These are phyloP conservation scores for Polygonum aviculare DNA, from an alignment of 148 eudicot genomes.

Conservation along the genomic window DNA sequence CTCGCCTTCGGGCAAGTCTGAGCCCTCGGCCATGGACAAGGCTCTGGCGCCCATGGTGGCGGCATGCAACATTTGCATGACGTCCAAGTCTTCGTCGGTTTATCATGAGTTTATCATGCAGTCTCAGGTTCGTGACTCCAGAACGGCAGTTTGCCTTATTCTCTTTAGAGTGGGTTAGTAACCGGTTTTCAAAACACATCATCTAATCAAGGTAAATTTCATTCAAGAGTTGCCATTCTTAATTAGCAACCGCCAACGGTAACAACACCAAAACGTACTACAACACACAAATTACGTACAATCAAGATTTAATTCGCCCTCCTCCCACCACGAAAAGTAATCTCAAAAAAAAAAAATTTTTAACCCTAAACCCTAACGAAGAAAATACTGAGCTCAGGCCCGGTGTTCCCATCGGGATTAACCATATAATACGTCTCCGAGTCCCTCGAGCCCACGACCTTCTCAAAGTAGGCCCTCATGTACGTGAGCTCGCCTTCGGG, in stretches of 20 bases:
- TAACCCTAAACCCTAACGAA: constrained; percentile 38
- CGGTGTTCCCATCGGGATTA: constrained; percentile 70
- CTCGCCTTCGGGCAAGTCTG: constrained; percentile 48
- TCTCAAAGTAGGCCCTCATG: constrained; percentile 70
- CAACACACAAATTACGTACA: constrained; percentile 5
- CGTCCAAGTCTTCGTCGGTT: constrained; percentile 50
- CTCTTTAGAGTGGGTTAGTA: too few relatives aligned
- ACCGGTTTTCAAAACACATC: not conserved
- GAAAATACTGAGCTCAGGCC: constrained; percentile 85
- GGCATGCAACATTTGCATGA: constrained; percentile 61
- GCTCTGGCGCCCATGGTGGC: constrained; percentile 90
- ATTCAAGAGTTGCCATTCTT: not conserved
- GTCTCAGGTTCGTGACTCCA: too few relatives aligned
- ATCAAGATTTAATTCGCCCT: not conserved
- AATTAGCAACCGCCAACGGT: not conserved
- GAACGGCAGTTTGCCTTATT: too few relatives aligned
- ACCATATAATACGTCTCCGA: constrained; percentile 89
- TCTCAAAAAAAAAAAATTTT: not conserved
- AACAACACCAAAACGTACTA: constrained; percentile 1
- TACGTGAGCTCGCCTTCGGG: constrained; percentile 73
- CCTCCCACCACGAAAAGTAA: not conserved
- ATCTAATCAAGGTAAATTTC: not conserved
- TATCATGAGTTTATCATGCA: too few relatives aligned
- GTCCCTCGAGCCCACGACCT: constrained; percentile 66
- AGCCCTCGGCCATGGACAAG: constrained; percentile 46